Conservation (phyloP, 2,329 filamentous ascomycete genomes). For the Coniochaeta ligniaria region DNA sequence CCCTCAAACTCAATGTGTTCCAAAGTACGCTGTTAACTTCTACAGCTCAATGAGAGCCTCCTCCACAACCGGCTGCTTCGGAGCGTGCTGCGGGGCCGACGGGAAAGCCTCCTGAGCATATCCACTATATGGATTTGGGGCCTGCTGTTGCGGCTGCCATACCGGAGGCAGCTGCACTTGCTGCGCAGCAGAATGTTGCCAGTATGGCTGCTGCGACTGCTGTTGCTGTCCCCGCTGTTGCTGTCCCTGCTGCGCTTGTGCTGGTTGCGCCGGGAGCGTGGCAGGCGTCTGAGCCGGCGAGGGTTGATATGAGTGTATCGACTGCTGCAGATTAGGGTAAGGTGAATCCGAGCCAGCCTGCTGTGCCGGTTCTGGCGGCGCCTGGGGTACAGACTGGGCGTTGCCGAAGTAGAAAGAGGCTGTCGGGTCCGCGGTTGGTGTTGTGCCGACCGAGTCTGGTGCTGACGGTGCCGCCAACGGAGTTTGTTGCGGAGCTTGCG, state of each 20-base stretch:
- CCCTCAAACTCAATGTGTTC: background rate
- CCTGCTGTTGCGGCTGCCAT: conserved; percentile 33
- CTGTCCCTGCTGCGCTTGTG: conserved; percentile 15
- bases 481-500: conserved; percentile 18
- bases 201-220: conserved; percentile 36
- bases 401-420: conserved; percentile 52
- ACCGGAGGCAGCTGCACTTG: conserved; percentile 31
- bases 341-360: conserved; percentile 37
- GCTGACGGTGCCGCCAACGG: conserved; percentile 21
- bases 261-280: conserved; percentile 27
- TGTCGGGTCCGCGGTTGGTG: conserved; percentile 40
- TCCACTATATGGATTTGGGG: conserved; percentile 39
- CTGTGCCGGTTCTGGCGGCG: conserved; percentile 23
- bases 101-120: conserved; percentile 60
- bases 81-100: conserved; percentile 55
- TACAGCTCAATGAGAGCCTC: conserved; percentile 76
- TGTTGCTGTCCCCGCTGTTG: conserved; percentile 22
- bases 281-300: conserved; percentile 33
- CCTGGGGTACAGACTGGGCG: conserved; percentile 18
- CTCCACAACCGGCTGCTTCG: conserved; percentile 54
- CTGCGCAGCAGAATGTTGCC: conserved; percentile 35
- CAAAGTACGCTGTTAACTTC: background rate
- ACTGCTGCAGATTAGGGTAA: conserved; percentile 45
- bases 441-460: conserved; percentile 23
- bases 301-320: conserved; percentile 34